Percentiles rank a stretch among this genome's conserved stretches.
Evolutionary conservation across 2,329 filamentous ascomycete genomes (phyloP).

Genomic region (Claviceps digitariae): DNA sequence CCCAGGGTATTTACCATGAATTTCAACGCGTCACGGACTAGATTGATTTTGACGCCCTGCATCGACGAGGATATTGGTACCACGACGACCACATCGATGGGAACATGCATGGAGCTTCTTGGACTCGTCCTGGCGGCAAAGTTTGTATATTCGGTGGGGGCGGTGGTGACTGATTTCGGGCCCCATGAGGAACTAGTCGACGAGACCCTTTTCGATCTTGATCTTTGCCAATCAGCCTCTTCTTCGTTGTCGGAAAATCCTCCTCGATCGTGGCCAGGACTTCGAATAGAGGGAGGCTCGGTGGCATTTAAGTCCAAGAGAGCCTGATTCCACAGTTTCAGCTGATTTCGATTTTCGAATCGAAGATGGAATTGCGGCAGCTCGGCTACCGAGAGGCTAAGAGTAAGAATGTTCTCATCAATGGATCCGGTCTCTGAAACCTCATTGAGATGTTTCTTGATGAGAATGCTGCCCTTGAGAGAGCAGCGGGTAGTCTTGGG

Average conservation of each 20-base stretch:
- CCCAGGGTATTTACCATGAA: conserved; percentile 86
- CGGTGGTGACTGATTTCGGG: conserved; percentile 70
- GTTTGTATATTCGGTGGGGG: conserved; percentile 82
- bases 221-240: conserved; percentile 63
- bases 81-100: conserved; percentile 89
- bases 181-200: conserved; percentile 76
- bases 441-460: conserved; percentile 93
- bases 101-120: conserved; percentile 59
- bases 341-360: conserved; percentile 69
- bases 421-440: conserved; percentile 56
- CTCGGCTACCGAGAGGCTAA: conserved; percentile 83
- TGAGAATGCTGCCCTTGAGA: conserved; percentile 91
- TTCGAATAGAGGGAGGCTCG: conserved; percentile 49
- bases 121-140: conserved; percentile 39
- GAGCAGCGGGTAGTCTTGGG: conserved; percentile 61
- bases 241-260: conserved; percentile 77
- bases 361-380: conserved; percentile 87
- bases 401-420: conserved; percentile 74
- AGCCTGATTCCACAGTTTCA: conserved; percentile 84
- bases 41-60: conserved; percentile 97
- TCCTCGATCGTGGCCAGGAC: conserved; percentile 62
- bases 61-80: conserved; percentile 96
- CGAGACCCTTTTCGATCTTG: conserved; percentile 55
- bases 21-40: conserved; percentile 79
- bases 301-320: conserved; percentile 69